Conservation (phyloP, 805 yeast genomes). For the Metschnikowia corniflorae region DNA sequence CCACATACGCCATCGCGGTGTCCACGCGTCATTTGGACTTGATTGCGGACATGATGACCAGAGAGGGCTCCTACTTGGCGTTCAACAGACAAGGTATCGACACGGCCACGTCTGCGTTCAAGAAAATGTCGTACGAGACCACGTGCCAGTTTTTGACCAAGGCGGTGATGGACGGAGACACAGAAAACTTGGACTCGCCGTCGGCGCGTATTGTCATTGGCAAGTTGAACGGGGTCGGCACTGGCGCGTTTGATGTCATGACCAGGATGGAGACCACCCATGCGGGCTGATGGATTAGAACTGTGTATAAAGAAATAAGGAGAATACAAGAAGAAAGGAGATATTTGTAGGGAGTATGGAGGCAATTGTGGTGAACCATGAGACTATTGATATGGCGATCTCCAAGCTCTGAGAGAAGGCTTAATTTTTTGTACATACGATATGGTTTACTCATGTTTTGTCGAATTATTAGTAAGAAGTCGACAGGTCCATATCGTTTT, state of each 20-base stretch:
- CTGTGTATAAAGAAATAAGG: background rate
- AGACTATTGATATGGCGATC: too few relatives aligned
- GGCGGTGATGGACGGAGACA: conserved; percentile 89
- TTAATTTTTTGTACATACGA: too few relatives aligned
- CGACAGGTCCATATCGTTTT: too few relatives aligned
- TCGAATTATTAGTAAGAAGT: too few relatives aligned
- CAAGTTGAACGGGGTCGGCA: conserved; percentile 85
- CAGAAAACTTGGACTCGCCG: conserved; percentile 86
- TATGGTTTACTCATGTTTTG: too few relatives aligned
- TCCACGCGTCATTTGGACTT: conserved; percentile 91
- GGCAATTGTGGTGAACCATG: too few relatives aligned
- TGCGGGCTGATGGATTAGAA: background rate
- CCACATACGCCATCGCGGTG: conserved; percentile 92
- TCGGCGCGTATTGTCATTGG: conserved; percentile 93
- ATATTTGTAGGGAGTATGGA: too few relatives aligned
- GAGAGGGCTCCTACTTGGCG: conserved; percentile 95
- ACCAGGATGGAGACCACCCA: conserved; percentile 25
- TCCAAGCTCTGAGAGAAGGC: too few relatives aligned
- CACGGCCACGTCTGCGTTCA: conserved; percentile 88
- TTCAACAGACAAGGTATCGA: conserved; percentile 99
- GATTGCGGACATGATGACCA: conserved; percentile 98
- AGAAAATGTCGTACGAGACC: conserved; percentile 99
- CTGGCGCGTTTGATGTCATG: conserved; percentile 88
- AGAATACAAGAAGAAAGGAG: background rate
- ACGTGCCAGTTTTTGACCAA: conserved; percentile 96